These are phyloP conservation scores for Flammula alnicola DNA, from an alignment of 1,284 basidiomycete species.

Conservation along the genomic window DNA sequence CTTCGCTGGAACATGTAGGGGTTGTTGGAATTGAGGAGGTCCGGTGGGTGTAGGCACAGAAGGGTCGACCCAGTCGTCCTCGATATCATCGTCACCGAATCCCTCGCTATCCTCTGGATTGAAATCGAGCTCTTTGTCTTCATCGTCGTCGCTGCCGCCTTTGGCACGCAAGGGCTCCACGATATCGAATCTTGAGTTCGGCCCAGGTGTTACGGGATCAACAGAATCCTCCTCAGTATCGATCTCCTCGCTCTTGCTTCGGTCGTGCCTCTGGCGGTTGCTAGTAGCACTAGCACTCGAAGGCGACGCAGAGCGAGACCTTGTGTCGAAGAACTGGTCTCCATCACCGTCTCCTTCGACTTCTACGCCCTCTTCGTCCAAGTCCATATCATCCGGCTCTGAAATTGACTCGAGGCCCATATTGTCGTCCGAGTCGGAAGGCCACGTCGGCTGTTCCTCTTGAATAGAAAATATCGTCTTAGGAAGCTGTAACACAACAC, in stretches of 20 bases:
- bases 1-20: conserved; percentile 9
- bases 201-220: conserved; percentile 67
- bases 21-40: conserved; percentile 2
- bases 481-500: conserved; percentile 53
- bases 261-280: conserved; percentile 30
- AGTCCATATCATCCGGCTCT: conserved; percentile 33
- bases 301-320: conserved; percentile 44
- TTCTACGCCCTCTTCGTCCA: conserved; percentile 26
- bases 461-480: conserved; percentile 83
- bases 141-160: conserved; percentile 36
- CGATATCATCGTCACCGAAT: conserved; percentile 52
- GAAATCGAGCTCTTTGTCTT: conserved; percentile 42
- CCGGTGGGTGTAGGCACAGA: conserved; percentile 38
- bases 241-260: conserved; percentile 51
- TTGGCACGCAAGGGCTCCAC: conserved; percentile 17
- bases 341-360: conserved; percentile 46
- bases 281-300: conserved; percentile 40
- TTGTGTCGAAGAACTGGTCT: conserved; percentile 53
- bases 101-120: conserved; percentile 32
- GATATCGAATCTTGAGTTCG: conserved; percentile 49
- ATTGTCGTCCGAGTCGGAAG: conserved; percentile 70
- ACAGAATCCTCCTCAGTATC: conserved; percentile 72
- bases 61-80: conserved; percentile 68
- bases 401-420: conserved; percentile 64
- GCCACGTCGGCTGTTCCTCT: conserved; percentile 87